Percentiles rank a stretch among this genome's conserved stretches.
Evolutionary conservation across 2,329 filamentous ascomycete species (phyloP).

Genomic region (Cryphonectria carpinicola): DNA sequence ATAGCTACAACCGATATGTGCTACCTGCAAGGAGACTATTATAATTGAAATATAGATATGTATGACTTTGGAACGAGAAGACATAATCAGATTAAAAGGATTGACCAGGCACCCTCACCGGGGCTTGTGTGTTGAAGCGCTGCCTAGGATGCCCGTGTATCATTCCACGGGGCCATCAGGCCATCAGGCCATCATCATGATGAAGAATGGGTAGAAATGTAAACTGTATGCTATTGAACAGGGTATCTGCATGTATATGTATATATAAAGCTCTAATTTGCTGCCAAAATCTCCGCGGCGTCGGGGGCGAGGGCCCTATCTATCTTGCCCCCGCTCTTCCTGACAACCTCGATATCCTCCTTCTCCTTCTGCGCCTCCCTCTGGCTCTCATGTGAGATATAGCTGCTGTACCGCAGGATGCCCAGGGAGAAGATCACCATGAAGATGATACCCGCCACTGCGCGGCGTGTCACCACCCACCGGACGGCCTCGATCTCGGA

Average conservation of each 20-base stretch:
- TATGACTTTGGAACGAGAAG: slow-evolving; percentile 6
- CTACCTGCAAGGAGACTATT: neutral
- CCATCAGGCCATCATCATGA: neutral
- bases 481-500: slow-evolving; percentile 89
- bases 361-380: slow-evolving; percentile 49
- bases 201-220: neutral
- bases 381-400: slow-evolving; percentile 54
- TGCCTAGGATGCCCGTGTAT: neutral
- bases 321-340: slow-evolving; percentile 48
- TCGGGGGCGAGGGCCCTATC: slow-evolving; percentile 54
- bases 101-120: neutral
- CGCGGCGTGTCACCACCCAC: slow-evolving; percentile 76
- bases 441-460: slow-evolving; percentile 67
- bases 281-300: slow-evolving; percentile 61
- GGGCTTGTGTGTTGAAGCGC: neutral
- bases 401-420: slow-evolving; percentile 64
- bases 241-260: slow-evolving; percentile 27
- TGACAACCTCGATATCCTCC: slow-evolving; percentile 48
- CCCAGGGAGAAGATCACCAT: slow-evolving; percentile 65
- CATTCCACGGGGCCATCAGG: neutral
- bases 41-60: slow-evolving; percentile 7
- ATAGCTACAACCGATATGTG: neutral
- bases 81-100: neutral
- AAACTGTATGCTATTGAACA: slow-evolving; percentile 11
- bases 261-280: slow-evolving; percentile 46